Conservation (phyloP, 305 asterid genomes). For the Ilex paraguariensis region DNA sequence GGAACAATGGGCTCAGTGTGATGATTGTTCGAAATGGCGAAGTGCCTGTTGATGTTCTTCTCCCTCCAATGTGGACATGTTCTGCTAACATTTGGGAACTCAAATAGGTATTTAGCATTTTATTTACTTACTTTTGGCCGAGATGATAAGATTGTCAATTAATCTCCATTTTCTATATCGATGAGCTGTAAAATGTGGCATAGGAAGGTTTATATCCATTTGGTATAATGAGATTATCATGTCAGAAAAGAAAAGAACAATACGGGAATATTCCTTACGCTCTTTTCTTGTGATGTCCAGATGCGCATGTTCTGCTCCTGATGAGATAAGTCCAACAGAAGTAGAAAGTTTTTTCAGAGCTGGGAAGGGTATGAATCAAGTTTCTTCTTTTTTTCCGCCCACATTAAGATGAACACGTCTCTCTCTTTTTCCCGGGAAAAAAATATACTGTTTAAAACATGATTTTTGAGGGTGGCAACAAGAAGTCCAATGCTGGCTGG, state of each 20-base stretch:
- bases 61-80: constrained; percentile 73
- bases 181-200: too few relatives aligned
- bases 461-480: too few relatives aligned
- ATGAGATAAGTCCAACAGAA: constrained; percentile 46
- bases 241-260: too few relatives aligned
- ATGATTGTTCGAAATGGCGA: constrained; percentile 83
- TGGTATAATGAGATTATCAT: too few relatives aligned
- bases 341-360: constrained; percentile 32
- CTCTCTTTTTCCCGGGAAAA: too few relatives aligned
- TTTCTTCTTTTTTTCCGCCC: too few relatives aligned
- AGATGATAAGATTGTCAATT: background rate
- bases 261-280: too few relatives aligned
- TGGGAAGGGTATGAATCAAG: constrained; percentile 46
- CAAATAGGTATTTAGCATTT: constrained; percentile 43
- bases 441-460: too few relatives aligned
- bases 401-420: too few relatives aligned
- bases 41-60: constrained; percentile 69
- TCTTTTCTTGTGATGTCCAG: constrained; percentile 23
- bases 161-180: background rate
- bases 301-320: constrained; percentile 68
- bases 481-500: too few relatives aligned
- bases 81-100: constrained; percentile 67
- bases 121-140: background rate
- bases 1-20: constrained; percentile 81
- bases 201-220: too few relatives aligned